These are phyloP conservation scores for Coprinopsis marcescibilis DNA, from an alignment of 768 basidiomycete species.

Conservation along the genomic window DNA sequence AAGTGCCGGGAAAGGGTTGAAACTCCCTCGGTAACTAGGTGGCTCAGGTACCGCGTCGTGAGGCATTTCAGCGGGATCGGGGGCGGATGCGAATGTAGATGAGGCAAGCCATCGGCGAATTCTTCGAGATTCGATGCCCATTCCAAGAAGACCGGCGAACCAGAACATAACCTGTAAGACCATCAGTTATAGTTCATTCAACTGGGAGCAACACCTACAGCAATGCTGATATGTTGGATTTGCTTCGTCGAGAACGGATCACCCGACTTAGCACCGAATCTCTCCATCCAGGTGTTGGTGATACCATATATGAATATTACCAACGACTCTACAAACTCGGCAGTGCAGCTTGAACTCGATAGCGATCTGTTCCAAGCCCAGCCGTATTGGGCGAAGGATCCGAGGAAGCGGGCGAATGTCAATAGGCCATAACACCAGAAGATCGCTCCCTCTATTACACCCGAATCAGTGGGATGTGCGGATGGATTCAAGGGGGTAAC, in stretches of 20 bases:
- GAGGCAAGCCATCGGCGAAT: conserved; percentile 71
- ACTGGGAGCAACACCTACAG: conserved; percentile 39
- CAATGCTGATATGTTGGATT: conserved; percentile 92
- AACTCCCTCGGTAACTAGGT: conserved; percentile 66
- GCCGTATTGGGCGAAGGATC: conserved; percentile 77
- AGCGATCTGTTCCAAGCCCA: conserved; percentile 93
- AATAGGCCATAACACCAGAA: conserved; percentile 90
- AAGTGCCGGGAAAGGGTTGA: conserved; percentile 90
- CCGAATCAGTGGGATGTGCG: conserved; percentile 6
- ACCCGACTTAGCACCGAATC: conserved; percentile 76
- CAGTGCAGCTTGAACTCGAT: conserved; percentile 43
- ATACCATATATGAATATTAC: conserved; percentile 86
- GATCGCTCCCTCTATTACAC: conserved; percentile 71
- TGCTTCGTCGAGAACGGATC: conserved; percentile 88
- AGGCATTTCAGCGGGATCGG: conserved; percentile 20
- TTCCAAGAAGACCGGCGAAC: conserved; percentile 88
- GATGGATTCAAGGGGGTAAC: conserved; percentile 21
- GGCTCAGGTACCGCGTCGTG: conserved; percentile 57
- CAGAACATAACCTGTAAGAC: conserved; percentile 76
- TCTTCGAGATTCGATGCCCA: conserved; percentile 78
- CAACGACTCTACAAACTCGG: conserved; percentile 72
- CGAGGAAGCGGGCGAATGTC: conserved; percentile 92
- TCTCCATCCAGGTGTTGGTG: conserved; percentile 96
- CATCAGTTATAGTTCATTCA: not conserved
- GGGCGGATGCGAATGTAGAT: conserved; percentile 34